Conservation (phyloP, 768 basidiomycete species). For the Russula earlei region DNA sequence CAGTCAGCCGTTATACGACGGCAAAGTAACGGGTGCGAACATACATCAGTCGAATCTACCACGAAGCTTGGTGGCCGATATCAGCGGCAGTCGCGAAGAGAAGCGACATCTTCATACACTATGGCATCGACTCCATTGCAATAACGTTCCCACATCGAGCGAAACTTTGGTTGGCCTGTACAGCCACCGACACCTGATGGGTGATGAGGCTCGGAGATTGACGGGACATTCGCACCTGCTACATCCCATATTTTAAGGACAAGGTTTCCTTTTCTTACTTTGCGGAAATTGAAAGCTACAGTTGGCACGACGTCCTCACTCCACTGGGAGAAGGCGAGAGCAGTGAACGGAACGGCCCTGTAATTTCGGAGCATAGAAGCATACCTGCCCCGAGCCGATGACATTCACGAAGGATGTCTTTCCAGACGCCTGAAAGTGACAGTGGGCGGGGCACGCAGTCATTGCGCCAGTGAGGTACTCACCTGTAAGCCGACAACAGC, state of each 20-base stretch:
- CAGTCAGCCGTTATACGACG: not conserved
- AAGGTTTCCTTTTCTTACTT: constrained; percentile 81
- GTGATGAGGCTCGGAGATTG: not conserved
- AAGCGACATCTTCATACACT: constrained; percentile 43
- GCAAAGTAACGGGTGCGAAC: constrained; percentile 23
- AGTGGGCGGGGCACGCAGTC: not conserved
- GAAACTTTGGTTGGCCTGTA: constrained; percentile 82
- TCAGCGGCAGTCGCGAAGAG: not conserved
- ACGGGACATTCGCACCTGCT: constrained; percentile 48
- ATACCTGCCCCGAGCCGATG: constrained; percentile 73
- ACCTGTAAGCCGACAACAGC: constrained; percentile 90
- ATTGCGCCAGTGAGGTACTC: not conserved
- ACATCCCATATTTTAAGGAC: constrained; percentile 95
- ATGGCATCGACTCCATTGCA: constrained; percentile 90
- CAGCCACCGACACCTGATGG: not conserved
- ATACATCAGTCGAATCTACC: constrained; percentile 83
- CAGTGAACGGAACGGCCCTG: not conserved
- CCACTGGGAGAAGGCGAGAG: constrained; percentile 43
- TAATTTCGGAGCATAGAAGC: constrained; percentile 1
- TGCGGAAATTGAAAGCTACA: constrained; percentile 86
- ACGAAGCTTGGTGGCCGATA: constrained; percentile 54
- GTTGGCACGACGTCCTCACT: constrained; percentile 96
- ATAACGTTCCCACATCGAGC: constrained; percentile 94
- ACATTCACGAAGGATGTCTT: constrained; percentile 95
- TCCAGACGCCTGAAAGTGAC: constrained; percentile 62